Conservation (phyloP, 306 rosid species). For the Crataegus laevigata region DNA sequence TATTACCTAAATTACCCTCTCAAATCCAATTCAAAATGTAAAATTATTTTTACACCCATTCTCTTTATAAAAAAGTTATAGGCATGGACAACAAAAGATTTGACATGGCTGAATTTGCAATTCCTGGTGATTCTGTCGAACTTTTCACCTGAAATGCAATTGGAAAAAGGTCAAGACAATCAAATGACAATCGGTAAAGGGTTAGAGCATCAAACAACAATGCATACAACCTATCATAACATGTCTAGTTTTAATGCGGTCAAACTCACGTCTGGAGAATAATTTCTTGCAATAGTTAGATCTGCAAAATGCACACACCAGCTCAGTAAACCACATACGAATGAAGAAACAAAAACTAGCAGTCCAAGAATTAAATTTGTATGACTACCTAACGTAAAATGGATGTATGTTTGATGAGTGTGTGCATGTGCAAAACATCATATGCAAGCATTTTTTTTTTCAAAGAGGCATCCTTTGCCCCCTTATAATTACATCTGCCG, state of each 20-base stretch:
- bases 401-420: neutral
- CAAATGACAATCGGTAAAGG: neutral
- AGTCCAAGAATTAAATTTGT: neutral
- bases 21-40: too few species aligned
- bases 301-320: neutral
- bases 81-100: neutral
- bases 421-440: neutral
- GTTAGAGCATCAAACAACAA: neutral
- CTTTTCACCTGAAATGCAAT: neutral
- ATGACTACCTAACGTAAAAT: neutral
- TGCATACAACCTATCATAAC: neutral
- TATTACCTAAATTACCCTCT: too few species aligned
- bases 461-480: too few species aligned
- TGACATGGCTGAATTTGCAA: neutral
- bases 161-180: neutral
- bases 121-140: neutral
- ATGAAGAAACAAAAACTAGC: neutral
- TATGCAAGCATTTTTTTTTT: neutral
- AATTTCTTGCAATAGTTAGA: neutral
- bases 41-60: too few species aligned
- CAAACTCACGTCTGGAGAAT: neutral
- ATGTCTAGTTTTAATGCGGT: neutral
- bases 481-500: too few species aligned
- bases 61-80: too few species aligned
- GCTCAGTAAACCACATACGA: neutral